Conservation (phyloP, 495 filamentous ascomycete genomes). For the Margaritispora aquatica region DNA sequence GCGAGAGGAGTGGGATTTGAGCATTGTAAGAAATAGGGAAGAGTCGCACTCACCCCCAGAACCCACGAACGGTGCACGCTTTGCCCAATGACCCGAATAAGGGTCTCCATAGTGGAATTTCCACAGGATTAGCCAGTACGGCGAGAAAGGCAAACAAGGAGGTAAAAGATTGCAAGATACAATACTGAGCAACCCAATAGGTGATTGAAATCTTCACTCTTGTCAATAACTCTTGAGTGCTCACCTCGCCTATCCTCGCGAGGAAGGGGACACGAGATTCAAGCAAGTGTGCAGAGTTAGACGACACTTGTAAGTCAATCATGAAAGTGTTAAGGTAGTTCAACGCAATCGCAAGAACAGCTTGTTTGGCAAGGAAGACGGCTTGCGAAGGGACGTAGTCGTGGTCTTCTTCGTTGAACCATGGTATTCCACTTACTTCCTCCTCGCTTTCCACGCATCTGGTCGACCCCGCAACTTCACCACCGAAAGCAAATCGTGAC, state of each 20-base stretch:
- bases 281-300: background rate
- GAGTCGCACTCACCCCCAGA: background rate
- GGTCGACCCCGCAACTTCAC: background rate
- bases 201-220: background rate
- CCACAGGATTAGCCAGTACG: background rate
- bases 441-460: background rate
- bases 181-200: background rate
- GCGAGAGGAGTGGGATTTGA: background rate
- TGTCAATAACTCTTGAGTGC: background rate
- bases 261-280: background rate
- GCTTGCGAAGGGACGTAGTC: background rate
- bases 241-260: background rate
- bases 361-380: background rate
- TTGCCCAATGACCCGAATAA: background rate
- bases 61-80: background rate
- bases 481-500: background rate
- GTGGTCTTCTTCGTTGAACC: background rate
- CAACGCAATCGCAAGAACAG: background rate
- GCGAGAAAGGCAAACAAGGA: slow-evolving; percentile 3
- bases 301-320: background rate
- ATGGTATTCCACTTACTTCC: background rate
- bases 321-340: background rate
- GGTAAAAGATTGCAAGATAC: background rate
- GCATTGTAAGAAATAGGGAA: background rate
- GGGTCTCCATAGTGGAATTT: background rate